These are phyloP conservation scores for Smittium culicis DNA, from an alignment of 371 early-diverging fungal species.

Conservation along the genomic window DNA sequence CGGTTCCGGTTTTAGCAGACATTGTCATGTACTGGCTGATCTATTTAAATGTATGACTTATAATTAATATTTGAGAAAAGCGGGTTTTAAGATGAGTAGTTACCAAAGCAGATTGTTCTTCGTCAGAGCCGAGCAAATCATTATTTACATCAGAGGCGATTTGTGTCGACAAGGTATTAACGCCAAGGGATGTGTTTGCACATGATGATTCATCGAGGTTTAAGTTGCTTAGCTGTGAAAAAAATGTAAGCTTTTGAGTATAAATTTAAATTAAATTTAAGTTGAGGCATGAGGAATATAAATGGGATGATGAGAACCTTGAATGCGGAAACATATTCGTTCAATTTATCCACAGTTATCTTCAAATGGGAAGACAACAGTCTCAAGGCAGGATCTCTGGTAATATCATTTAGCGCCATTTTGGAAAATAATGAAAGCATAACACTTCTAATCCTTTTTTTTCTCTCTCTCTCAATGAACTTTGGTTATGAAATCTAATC, in stretches of 20 bases:
- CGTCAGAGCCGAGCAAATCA: neutral
- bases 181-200: neutral
- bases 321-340: neutral
- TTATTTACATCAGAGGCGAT: neutral
- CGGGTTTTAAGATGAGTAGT: neutral
- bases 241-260: neutral
- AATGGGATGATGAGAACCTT: neutral
- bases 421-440: neutral
- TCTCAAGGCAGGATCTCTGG: neutral
- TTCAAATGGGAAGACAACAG: neutral
- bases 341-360: neutral
- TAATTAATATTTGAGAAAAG: neutral
- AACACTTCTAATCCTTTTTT: too few relatives aligned
- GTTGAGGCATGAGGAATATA: neutral
- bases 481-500: too few relatives aligned
- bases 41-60: neutral
- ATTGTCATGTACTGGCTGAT: neutral
- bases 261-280: neutral
- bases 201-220: neutral
- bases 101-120: neutral
- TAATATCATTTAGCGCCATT: neutral
- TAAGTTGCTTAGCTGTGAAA: neutral
- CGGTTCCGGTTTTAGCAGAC: slow-evolving; percentile 1
- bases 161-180: neutral
- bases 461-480: too few relatives aligned